These are phyloP conservation scores for Pseudocercospora pini-densiflorae DNA, from an alignment of 2,329 filamentous ascomycete genomes.

Conservation along the genomic window DNA sequence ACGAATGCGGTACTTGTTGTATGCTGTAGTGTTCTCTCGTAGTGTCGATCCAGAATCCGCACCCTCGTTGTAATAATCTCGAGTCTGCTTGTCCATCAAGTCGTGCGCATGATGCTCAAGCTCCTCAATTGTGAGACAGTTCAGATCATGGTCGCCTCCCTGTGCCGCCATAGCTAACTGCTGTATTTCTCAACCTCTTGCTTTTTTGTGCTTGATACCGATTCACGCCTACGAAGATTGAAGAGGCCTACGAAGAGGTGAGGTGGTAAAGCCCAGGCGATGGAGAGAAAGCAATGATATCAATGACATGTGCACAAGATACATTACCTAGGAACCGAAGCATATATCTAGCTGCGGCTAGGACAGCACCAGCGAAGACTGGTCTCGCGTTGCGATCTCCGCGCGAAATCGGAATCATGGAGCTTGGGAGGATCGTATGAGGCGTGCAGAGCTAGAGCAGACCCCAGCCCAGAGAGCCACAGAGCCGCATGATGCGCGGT, in stretches of 20 bases:
- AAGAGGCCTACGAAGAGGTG: background rate
- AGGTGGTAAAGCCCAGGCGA: background rate
- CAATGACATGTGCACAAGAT: constrained; percentile 7
- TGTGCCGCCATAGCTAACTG: constrained; percentile 15
- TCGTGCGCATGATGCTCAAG: constrained; percentile 45
- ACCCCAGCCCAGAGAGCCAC: background rate
- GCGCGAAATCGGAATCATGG: background rate
- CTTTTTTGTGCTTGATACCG: background rate
- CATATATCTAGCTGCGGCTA: background rate
- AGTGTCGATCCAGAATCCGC: constrained; percentile 44
- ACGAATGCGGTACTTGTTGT: constrained; percentile 50
- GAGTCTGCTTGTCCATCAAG: constrained; percentile 46
- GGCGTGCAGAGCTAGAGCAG: background rate
- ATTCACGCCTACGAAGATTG: background rate
- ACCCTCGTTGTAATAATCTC: constrained; percentile 47
- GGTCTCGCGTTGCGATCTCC: background rate
- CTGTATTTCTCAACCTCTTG: background rate
- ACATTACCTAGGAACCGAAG: background rate
- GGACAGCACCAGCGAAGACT: background rate
- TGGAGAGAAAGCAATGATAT: background rate
- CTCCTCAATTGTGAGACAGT: constrained; percentile 50
- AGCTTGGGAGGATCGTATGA: background rate
- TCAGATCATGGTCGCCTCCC: constrained; percentile 39
- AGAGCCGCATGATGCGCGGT: background rate
- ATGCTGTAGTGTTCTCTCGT: constrained; percentile 58